These are phyloP conservation scores for Aspergillus hiratsukae DNA, from an alignment of 2,329 filamentous ascomycete species.

Conservation along the genomic window DNA sequence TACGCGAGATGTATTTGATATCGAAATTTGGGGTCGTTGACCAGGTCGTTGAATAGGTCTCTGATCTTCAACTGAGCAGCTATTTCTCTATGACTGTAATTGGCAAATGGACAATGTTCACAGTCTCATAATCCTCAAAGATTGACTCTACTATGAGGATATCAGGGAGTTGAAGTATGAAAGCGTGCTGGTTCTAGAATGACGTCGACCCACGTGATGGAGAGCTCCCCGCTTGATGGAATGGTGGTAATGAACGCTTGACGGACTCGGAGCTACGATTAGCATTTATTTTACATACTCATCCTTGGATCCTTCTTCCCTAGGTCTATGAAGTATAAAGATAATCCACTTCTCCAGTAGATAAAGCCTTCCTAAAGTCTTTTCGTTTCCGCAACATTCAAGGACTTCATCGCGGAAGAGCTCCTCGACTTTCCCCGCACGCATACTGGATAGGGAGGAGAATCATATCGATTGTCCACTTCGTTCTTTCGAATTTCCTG, in stretches of 20 bases:
- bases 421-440: background rate
- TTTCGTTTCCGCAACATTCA: background rate
- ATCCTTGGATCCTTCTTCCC: background rate
- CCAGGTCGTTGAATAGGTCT: background rate
- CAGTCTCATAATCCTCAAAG: background rate
- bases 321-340: background rate
- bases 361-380: background rate
- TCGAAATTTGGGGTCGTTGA: background rate
- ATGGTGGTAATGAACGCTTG: background rate
- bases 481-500: background rate
- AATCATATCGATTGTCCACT: background rate
- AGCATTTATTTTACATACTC: background rate
- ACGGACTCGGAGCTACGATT: background rate
- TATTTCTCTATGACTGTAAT: background rate
- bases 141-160: background rate
- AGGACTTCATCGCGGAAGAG: background rate
- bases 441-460: background rate
- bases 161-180: background rate
- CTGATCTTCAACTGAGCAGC: background rate
- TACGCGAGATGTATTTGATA: background rate
- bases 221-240: constrained; percentile 8
- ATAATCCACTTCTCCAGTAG: background rate
- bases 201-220: constrained; percentile 16
- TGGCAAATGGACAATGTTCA: background rate
- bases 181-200: background rate